Conservation (phyloP, 345 rosid species). For the Populus alba region DNA sequence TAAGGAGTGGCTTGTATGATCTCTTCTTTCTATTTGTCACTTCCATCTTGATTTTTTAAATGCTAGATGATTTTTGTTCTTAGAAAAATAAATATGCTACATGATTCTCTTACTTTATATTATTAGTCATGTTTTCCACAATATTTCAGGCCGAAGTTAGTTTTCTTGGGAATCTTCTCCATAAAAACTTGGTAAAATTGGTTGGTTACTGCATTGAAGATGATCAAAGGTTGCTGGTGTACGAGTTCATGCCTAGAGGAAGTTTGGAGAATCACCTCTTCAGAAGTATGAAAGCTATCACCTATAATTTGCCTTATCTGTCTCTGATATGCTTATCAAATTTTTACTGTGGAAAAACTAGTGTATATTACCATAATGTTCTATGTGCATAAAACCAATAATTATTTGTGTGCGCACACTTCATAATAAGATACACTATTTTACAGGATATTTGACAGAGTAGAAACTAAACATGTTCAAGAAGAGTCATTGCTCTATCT, state of each 20-base stretch:
- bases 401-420: not conserved
- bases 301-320: not conserved
- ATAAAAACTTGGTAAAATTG: conserved; percentile 31
- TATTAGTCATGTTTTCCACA: not conserved
- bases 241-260: conserved; percentile 34
- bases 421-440: not conserved
- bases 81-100: not conserved
- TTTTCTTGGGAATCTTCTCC: conserved; percentile 33
- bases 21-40: not conserved
- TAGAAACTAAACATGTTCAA: too few species aligned
- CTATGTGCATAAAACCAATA: not conserved
- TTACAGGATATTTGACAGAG: too few species aligned
- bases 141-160: conserved; percentile 29
- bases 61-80: not conserved
- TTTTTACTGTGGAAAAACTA: not conserved
- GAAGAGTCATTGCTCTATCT: too few species aligned
- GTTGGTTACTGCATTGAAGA: conserved; percentile 34
- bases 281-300: conserved; percentile 19
- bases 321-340: not conserved
- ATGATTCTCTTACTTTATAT: not conserved
- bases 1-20: conserved; percentile 29
- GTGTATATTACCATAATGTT: not conserved
- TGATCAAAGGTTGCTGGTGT: conserved; percentile 29
- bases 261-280: conserved; percentile 37
- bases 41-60: not conserved